These are phyloP conservation scores for Diaporthe destruens DNA, from an alignment of 2,329 filamentous ascomycete genomes.

Conservation along the genomic window DNA sequence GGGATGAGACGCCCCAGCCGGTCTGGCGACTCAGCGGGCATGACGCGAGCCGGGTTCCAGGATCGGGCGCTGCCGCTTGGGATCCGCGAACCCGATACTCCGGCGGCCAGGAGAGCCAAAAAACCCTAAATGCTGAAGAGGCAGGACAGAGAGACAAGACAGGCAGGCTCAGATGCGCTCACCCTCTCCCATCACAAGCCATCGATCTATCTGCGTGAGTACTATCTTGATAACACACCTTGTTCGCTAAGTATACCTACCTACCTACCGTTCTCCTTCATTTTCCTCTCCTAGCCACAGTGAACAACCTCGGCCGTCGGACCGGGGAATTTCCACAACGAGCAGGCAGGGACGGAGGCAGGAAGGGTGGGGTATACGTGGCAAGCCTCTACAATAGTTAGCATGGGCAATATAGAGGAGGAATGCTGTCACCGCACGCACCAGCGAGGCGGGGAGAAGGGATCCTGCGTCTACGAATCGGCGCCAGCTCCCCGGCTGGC, in stretches of 20 bases:
- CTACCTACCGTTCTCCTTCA: background rate
- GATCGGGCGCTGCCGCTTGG: conserved; percentile 29
- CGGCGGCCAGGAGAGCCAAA: conserved; percentile 5
- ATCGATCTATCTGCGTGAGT: too few relatives aligned
- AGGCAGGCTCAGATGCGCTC: too few relatives aligned
- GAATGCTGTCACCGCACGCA: background rate
- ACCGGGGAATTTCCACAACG: background rate
- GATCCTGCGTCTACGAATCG: conserved; percentile 14
- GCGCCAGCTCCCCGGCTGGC: background rate
- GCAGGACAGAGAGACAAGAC: too few relatives aligned
- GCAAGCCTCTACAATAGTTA: background rate
- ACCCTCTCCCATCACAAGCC: too few relatives aligned
- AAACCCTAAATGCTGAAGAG: background rate
- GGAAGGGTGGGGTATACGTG: too few relatives aligned
- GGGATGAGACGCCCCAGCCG: background rate
- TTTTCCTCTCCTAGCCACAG: background rate
- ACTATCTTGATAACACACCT: background rate
- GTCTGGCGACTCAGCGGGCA: conserved; percentile 28
- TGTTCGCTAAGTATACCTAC: too few relatives aligned
- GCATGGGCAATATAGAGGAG: background rate
- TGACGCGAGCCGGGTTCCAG: conserved; percentile 38
- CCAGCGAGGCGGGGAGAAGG: background rate
- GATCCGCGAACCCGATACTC: conserved; percentile 35
- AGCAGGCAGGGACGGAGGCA: background rate
- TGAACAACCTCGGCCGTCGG: background rate